phyloP scores from a whole-genome alignment of 176 grass and related monocot species.

The Avena atlantica region DNA sequence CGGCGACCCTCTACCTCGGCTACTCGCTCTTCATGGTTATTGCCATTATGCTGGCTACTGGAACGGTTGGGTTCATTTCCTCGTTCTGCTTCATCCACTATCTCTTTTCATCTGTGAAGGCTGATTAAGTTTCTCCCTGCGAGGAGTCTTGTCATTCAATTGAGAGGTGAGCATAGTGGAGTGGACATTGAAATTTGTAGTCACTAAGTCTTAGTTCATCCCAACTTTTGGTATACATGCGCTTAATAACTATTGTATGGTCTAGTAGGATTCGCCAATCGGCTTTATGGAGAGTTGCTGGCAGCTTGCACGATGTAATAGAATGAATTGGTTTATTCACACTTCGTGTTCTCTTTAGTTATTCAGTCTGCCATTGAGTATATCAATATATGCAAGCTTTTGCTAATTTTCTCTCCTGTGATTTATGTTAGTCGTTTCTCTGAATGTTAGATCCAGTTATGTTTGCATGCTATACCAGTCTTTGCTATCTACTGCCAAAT shows the following conservation, averaged over 20 bases:
- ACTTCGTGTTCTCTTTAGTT: slow-evolving; percentile 33
- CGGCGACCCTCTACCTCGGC: slow-evolving; percentile 80
- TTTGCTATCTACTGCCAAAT: not conserved
- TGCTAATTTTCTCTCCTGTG: slow-evolving; percentile 13
- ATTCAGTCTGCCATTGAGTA: slow-evolving; percentile 9
- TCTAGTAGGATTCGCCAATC: slow-evolving; percentile 48
- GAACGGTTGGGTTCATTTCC: slow-evolving; percentile 76
- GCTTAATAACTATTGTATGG: slow-evolving; percentile 53
- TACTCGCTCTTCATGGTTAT: slow-evolving; percentile 92
- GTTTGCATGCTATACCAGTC: not conserved
- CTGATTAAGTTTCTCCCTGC: slow-evolving; percentile 51
- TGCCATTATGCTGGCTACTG: slow-evolving; percentile 81
- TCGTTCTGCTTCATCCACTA: slow-evolving; percentile 88
- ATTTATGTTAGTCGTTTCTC: not conserved
- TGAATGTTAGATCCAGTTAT: not conserved
- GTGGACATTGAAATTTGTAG: slow-evolving; percentile 50
- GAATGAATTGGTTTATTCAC: slow-evolving; percentile 54
- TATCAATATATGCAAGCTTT: slow-evolving; percentile 23
- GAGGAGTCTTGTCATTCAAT: slow-evolving; percentile 20
- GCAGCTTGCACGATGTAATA: slow-evolving; percentile 49
- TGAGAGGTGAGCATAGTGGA: slow-evolving; percentile 52
- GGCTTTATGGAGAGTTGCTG: slow-evolving; percentile 44
- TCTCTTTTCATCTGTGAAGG: slow-evolving; percentile 81
- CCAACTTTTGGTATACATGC: slow-evolving; percentile 55
- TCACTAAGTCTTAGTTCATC: slow-evolving; percentile 36